A percentile compares a stretch with the other conserved stretches of the same genome.
phyloP scores from a whole-genome alignment of 371 early-diverging fungal species.

The Coemansia sp. region DNA sequence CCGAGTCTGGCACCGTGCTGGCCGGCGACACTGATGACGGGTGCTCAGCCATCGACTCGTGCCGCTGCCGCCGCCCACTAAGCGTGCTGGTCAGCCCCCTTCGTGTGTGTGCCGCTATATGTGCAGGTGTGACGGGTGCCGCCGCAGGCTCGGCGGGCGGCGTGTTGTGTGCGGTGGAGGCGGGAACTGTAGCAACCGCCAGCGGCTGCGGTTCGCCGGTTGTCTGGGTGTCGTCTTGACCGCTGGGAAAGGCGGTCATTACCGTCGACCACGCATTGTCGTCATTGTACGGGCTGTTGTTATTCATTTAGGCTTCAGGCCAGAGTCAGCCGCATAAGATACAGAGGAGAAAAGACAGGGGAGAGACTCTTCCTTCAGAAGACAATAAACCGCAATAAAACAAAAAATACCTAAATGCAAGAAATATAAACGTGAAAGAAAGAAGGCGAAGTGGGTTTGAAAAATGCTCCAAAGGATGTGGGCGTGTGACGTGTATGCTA shows the following conservation, averaged over 20 bases:
- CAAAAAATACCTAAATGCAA: slow-evolving; percentile 1
- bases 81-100: slow-evolving; percentile 39
- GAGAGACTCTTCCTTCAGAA: neutral
- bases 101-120: slow-evolving; percentile 20
- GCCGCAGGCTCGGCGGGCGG: neutral
- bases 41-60: slow-evolving; percentile 15
- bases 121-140: neutral
- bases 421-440: neutral
- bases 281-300: slow-evolving; percentile 3
- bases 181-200: neutral
- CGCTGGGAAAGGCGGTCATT: slow-evolving; percentile 10
- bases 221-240: neutral
- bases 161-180: slow-evolving; percentile 1
- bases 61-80: slow-evolving; percentile 38
- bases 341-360: neutral
- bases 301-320: slow-evolving; percentile 2
- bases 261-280: slow-evolving; percentile 36
- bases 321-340: slow-evolving; percentile 1
- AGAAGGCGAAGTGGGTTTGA: neutral
- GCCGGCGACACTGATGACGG: slow-evolving; percentile 20
- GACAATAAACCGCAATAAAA: neutral
- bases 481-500: neutral
- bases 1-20: slow-evolving; percentile 14
- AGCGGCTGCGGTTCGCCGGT: neutral
- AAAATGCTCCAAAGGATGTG: neutral